These are phyloP conservation scores for Garcia nutans DNA, from an alignment of 345 rosid genomes.

Conservation along the genomic window DNA sequence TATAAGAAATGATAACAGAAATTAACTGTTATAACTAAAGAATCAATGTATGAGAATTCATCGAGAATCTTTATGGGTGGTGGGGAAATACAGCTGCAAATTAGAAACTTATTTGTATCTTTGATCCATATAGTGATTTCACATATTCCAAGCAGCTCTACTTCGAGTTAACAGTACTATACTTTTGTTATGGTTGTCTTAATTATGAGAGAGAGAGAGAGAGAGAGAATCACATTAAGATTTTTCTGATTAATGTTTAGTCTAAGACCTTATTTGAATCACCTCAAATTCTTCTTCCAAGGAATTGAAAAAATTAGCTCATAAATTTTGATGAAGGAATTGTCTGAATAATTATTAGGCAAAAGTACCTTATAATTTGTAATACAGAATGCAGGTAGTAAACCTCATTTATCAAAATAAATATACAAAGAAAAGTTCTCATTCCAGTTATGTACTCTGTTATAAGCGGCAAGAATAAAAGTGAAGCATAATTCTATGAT, in stretches of 20 bases:
- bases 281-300: not conserved
- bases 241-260: not conserved
- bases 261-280: not conserved
- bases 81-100: not conserved
- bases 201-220: not conserved
- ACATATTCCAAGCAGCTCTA: not conserved
- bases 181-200: not conserved
- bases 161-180: not conserved
- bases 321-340: not conserved
- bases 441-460: not conserved
- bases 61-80: not conserved
- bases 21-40: not conserved
- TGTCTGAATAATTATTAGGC: not conserved
- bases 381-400: not conserved
- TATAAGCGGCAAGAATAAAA: not conserved
- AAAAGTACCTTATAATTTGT: not conserved
- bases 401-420: not conserved
- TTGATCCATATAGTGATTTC: not conserved
- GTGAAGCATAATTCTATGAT: not conserved
- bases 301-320: too few relatives aligned
- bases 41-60: not conserved
- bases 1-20: not conserved
- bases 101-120: not conserved
- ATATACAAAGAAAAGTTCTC: not conserved
- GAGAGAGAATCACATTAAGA: not conserved